A percentile compares a stretch with the other conserved stretches of the same genome.
These are phyloP conservation scores for Hypoxylon trugodes DNA, from an alignment of 495 filamentous ascomycete species.

Conservation along the genomic window DNA sequence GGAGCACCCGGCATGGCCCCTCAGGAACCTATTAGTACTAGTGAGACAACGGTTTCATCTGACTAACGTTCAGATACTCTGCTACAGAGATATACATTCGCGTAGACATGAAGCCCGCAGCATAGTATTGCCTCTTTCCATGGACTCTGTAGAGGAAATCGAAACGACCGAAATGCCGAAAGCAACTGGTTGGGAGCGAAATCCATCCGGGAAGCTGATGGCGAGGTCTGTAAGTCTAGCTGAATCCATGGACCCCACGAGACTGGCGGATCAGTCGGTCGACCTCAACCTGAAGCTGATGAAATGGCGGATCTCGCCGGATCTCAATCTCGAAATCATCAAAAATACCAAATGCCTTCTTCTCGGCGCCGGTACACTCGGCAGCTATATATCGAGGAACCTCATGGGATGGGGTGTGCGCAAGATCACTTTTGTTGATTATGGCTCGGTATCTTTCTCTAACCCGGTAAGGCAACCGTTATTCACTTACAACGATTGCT, in stretches of 20 bases:
- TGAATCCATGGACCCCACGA: conserved; percentile 88
- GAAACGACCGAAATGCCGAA: conserved; percentile 71
- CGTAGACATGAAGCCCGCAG: conserved; percentile 81
- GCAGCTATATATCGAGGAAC: conserved; percentile 89
- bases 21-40: conserved; percentile 87
- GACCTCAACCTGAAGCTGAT: conserved; percentile 98
- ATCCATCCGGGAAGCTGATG: conserved; percentile 75
- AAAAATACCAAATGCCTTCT: conserved; percentile 92
- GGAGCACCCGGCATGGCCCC: conserved; percentile 87
- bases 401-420: conserved; percentile 96
- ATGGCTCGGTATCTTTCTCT: conserved; percentile 93
- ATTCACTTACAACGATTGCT: conserved; percentile 88
- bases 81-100: conserved; percentile 83
- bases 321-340: conserved; percentile 84
- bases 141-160: conserved; percentile 55
- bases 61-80: conserved; percentile 81
- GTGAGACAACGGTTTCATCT: conserved; percentile 84
- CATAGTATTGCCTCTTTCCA: conserved; percentile 73
- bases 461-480: conserved; percentile 96
- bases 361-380: conserved; percentile 93
- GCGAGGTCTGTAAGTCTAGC: conserved; percentile 79
- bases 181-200: conserved; percentile 94
- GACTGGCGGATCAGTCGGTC: conserved; percentile 92
- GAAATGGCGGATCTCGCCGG: conserved; percentile 95
- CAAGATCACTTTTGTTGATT: conserved; percentile 96